Percentiles rank a stretch among this genome's conserved stretches.
Evolutionary conservation across 2,329 filamentous ascomycete genomes (phyloP).

Genomic region (Pestalotiopsis sp.): DNA sequence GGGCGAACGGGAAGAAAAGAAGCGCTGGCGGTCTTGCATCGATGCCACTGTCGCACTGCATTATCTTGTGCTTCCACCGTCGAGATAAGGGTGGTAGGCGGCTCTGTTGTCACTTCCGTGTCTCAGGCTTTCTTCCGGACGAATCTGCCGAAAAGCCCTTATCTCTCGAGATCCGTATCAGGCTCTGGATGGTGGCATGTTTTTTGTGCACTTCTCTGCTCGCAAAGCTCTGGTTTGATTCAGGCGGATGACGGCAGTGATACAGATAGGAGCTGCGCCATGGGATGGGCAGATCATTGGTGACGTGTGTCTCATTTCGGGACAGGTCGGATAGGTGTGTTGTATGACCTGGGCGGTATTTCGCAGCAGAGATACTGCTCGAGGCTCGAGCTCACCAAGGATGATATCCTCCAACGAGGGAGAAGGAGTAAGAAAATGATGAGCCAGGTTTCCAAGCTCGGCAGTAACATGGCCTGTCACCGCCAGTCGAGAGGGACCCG

Average conservation of each 20-base stretch:
- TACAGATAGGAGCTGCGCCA: not conserved
- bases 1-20: not conserved
- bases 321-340: not conserved
- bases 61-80: slow-evolving; percentile 4
- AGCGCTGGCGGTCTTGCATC: not conserved
- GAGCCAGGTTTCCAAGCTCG: not conserved
- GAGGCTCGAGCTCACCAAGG: not conserved
- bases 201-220: not conserved
- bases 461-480: slow-evolving; percentile 4
- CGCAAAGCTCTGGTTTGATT: not conserved
- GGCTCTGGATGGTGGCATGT: not conserved
- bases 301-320: slow-evolving; percentile 13
- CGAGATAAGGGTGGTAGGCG: slow-evolving; percentile 1
- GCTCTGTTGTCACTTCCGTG: not conserved
- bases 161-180: not conserved
- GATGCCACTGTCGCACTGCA: not conserved
- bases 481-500: not conserved
- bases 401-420: not conserved
- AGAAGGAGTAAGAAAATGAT: not conserved
- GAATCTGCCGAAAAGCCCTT: not conserved
- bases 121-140: not conserved
- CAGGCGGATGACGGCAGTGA: not conserved
- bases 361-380: not conserved
- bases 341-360: not conserved
- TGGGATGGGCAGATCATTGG: not conserved